These are phyloP conservation scores for Helenozyma baotianmanensis DNA, from an alignment of 805 yeast species.

Conservation along the genomic window DNA sequence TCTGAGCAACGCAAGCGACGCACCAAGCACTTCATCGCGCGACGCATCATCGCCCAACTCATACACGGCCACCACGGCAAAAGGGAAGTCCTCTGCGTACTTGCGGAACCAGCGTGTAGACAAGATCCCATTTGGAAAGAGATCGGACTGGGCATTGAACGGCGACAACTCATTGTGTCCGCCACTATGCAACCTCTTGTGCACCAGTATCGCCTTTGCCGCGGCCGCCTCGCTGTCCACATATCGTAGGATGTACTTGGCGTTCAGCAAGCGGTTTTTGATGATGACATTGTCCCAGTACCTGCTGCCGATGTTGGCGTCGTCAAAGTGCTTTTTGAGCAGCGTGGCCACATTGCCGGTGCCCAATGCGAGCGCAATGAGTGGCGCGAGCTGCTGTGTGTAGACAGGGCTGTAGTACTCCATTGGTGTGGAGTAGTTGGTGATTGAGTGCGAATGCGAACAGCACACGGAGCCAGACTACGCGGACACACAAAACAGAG, in stretches of 20 bases:
- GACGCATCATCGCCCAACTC: constrained; percentile 12
- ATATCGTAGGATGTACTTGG: constrained; percentile 25
- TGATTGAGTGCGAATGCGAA: neutral
- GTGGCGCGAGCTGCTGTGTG: constrained; percentile 35
- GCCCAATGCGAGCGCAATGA: constrained; percentile 14
- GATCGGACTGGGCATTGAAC: constrained; percentile 26
- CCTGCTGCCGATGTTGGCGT: constrained; percentile 16
- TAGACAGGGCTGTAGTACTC: constrained; percentile 25
- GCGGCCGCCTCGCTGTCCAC: constrained; percentile 3
- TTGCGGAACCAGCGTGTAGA: constrained; percentile 33
- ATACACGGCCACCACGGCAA: constrained; percentile 22
- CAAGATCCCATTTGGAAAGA: constrained; percentile 25
- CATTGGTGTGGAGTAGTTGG: constrained; percentile 17
- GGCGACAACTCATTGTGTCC: constrained; percentile 34
- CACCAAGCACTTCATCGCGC: constrained; percentile 14
- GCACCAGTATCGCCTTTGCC: constrained; percentile 2
- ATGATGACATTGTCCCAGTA: constrained; percentile 38
- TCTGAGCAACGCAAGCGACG: constrained; percentile 12
- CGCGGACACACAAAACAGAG: neutral
- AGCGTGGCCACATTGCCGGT: constrained; percentile 5
- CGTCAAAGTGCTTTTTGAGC: constrained; percentile 6
- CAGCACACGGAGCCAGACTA: neutral
- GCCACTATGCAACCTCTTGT: constrained; percentile 4
- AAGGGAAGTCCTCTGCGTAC: constrained; percentile 28
- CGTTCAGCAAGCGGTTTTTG: constrained; percentile 30